A percentile compares a stretch with the other conserved stretches of the same genome.
Conservation (phyloP, 495 filamentous ascomycete genomes). For the Aspergillus cristatus region DNA sequence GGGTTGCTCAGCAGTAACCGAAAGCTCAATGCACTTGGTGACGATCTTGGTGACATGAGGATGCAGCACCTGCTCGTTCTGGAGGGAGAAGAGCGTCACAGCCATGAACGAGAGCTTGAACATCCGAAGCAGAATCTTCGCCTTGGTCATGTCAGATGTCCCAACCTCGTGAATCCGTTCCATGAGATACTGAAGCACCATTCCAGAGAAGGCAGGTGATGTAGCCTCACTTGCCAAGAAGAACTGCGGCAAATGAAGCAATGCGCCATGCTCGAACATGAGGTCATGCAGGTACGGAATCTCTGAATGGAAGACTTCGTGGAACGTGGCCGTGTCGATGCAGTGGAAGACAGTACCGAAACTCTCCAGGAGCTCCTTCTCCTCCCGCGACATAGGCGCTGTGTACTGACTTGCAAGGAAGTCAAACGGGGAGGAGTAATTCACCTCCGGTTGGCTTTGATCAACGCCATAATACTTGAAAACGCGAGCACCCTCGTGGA, state of each 20-base stretch:
- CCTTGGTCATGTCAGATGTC: constrained; percentile 78
- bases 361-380: constrained; percentile 94
- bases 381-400: constrained; percentile 83
- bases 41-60: constrained; percentile 96
- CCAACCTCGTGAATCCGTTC: constrained; percentile 90
- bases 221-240: constrained; percentile 97
- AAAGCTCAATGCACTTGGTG: constrained; percentile 90
- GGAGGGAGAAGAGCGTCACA: constrained; percentile 85
- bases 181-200: constrained; percentile 97
- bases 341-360: constrained; percentile 98
- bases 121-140: constrained; percentile 82
- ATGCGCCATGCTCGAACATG: constrained; percentile 91
- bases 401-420: constrained; percentile 90
- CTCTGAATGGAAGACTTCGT: constrained; percentile 96
- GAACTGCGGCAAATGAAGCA: constrained; percentile 94
- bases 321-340: constrained; percentile 96
- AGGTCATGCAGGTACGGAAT: constrained; percentile 95
- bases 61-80: constrained; percentile 91
- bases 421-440: constrained; percentile 70
- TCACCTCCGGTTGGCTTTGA: constrained; percentile 63
- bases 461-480: constrained; percentile 94
- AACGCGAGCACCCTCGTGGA: constrained; percentile 89
- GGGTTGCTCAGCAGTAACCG: constrained; percentile 89
- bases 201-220: constrained; percentile 92
- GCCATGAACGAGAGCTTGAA: constrained; percentile 99